These are phyloP conservation scores for Capsicum chinense DNA, from an alignment of 257 asterid species.

Conservation along the genomic window DNA sequence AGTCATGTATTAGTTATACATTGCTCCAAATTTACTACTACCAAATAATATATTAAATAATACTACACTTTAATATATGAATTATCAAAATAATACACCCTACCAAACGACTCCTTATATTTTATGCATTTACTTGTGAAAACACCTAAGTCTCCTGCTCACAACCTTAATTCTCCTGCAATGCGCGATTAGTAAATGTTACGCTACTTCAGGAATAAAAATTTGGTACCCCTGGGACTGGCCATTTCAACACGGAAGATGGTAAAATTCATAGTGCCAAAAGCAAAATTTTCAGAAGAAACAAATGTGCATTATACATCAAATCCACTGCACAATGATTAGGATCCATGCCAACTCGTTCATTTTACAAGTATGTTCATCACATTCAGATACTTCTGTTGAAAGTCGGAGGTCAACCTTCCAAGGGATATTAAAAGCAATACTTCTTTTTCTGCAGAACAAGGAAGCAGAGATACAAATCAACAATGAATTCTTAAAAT, in stretches of 20 bases:
- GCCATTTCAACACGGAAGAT: not conserved
- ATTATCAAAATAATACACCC: too few relatives aligned
- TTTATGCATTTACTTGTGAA: slow-evolving; percentile 1
- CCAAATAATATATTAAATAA: too few relatives aligned
- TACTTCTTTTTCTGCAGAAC: slow-evolving; percentile 62
- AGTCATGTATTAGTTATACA: too few relatives aligned
- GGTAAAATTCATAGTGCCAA: not conserved
- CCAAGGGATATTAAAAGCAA: slow-evolving; percentile 49
- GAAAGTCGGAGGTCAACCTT: not conserved
- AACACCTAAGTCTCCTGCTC: not conserved
- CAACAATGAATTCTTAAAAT: not conserved
- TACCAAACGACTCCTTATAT: too few relatives aligned
- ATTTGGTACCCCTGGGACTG: not conserved
- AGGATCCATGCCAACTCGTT: not conserved
- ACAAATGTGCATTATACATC: not conserved
- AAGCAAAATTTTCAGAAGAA: not conserved
- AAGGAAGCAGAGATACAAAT: slow-evolving; percentile 26
- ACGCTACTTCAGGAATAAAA: not conserved
- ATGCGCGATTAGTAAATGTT: slow-evolving; percentile 1
- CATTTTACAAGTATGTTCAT: slow-evolving; percentile 24
- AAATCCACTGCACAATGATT: slow-evolving; percentile 20
- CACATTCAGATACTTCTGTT: slow-evolving; percentile 16
- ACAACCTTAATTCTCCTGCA: too few relatives aligned
- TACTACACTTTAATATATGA: too few relatives aligned
- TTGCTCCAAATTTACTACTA: too few relatives aligned